Evolutionary conservation across 768 basidiomycete genomes (phyloP), one percentile per base, ranked within the genome.

Genomic region (Suillus clintonianus): DNA sequence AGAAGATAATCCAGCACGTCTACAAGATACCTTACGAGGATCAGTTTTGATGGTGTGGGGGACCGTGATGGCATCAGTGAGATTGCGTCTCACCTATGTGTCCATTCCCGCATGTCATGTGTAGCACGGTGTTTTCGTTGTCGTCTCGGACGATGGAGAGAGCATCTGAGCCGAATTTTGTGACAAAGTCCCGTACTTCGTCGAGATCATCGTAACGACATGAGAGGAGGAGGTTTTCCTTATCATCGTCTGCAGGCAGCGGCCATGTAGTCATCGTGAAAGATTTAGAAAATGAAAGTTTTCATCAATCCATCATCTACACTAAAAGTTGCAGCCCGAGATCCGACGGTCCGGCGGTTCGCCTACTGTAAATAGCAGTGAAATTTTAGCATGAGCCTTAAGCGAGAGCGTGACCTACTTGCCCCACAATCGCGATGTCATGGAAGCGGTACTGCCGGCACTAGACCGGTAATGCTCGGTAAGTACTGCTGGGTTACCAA

Each of bases 91-190:
- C 70, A 96, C 95, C 93, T 78, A 80, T 69, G 81, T 97, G 95
- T 0, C 95, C 95, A 76, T 98, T 98, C 1, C 85, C 95, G 62
- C 86, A 88, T 15, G 85, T 81, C 95, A 97, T 97, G 74, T 97
- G 95, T 43, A 97, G 78, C 45, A 88, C 78, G 2, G 85, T 87
- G 79, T 95, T 97, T 43, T 85, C 89, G 71, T 91, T 85, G 48
- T 89, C 89, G 77, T 97, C 95, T 47, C 81, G 84, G 14, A 87
- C 76, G 42, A 74, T 71, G 43, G 76, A 75, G 14, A 93, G 77
- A 0, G 82, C 62, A 6, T 77, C 77, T 2, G 77, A 62, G 11
- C 91, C 88, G 72, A 87, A 90, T 42, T 80, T 77, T 24, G 82
- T 74, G 32, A 91, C 78, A 66, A 91, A 96, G 4, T 79, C 78